Percentiles rank a stretch among this genome's conserved stretches.
Conservation (phyloP, 768 basidiomycete genomes). For the Collybiopsis luxurians region DNA sequence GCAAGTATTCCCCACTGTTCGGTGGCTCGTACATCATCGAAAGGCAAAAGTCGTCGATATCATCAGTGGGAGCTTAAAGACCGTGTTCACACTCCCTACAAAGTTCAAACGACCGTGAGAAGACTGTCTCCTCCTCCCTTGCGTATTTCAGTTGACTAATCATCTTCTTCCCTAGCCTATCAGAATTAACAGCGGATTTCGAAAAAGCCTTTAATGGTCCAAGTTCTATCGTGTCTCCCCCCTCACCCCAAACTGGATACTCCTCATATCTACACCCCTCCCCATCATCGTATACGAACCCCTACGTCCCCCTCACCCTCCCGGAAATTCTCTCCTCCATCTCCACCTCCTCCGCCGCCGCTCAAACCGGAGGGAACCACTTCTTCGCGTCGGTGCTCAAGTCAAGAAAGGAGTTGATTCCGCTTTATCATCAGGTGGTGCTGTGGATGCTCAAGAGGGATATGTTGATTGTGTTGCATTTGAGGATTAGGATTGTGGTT, state of each 20-base stretch:
- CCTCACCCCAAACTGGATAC: not conserved
- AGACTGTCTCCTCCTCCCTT: too few species aligned
- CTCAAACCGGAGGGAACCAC: conserved; percentile 57
- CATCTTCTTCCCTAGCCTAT: conserved; percentile 36
- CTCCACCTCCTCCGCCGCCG: conserved; percentile 63
- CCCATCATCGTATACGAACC: not conserved
- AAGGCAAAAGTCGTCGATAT: conserved; percentile 88
- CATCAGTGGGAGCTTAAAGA: conserved; percentile 76
- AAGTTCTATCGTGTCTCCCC: not conserved
- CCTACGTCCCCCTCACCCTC: not conserved
- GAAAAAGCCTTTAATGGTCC: conserved; percentile 46
- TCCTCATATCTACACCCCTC: not conserved
- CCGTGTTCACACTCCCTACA: conserved; percentile 74
- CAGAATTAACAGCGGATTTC: conserved; percentile 59
- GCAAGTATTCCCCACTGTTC: conserved; percentile 87
- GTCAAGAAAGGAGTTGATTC: conserved; percentile 55
- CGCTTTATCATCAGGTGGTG: conserved; percentile 77
- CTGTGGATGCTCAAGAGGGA: conserved; percentile 90
- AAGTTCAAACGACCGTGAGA: conserved; percentile 62
- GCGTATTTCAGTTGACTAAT: not conserved
- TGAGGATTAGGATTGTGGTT: conserved; percentile 82
- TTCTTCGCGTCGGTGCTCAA: conserved; percentile 81
- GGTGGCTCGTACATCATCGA: conserved; percentile 88
- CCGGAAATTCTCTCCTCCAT: conserved; percentile 37
- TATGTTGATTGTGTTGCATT: conserved; percentile 80